Evolutionary conservation across 108 stramenopile species (phyloP), one percentile per base, ranked within the genome.

Genomic region (Chaetoceros muelleri): DNA sequence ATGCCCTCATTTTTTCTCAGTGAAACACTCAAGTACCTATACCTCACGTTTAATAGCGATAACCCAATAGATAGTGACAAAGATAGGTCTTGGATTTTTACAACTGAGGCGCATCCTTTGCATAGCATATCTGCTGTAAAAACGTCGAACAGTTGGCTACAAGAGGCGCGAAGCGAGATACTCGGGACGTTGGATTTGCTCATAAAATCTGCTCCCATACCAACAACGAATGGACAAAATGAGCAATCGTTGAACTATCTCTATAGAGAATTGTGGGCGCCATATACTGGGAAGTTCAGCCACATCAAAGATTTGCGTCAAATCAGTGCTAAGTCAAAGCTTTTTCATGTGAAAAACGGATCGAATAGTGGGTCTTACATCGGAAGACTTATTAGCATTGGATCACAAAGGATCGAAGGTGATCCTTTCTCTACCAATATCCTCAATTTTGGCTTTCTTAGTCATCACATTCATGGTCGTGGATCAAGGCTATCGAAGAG

Each of bases 21-120:
- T 46, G 97, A 98, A 70, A 98, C 96, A 18, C 72, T 98, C 47
- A 98, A 98, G 67, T 98, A 98, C 62, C 70, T 98, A 18, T 96
- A 88, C 63, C 67, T 98, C 22, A 74, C 87, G 19, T 96, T 96
- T 65, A 83, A 88, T 31, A 80, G 85, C n/a, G 75, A 89, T 25
- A 87, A 87, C 53, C 58, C 83, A 28, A 51, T 92, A 46, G 83
- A 92, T 58, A 60, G 55, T 21, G 82, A 85, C 48, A 44, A 60
- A 28, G 72, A 79, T 27, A 67, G 79, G 10, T 76, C 84, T 13
- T 92, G 84, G 79, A 74, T 96, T 17, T 95, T 98, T 57, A 95
- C 94, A 30, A 98, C 97, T 2, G 97, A 98, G 75, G 97, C 96
- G 5, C 97, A 98, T 62, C 94, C 94, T 2, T 72, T 97, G 61